Evolutionary conservation across 2,329 filamentous ascomycete genomes (phyloP).

Genomic region (Cyphellophora attinorum): DNA sequence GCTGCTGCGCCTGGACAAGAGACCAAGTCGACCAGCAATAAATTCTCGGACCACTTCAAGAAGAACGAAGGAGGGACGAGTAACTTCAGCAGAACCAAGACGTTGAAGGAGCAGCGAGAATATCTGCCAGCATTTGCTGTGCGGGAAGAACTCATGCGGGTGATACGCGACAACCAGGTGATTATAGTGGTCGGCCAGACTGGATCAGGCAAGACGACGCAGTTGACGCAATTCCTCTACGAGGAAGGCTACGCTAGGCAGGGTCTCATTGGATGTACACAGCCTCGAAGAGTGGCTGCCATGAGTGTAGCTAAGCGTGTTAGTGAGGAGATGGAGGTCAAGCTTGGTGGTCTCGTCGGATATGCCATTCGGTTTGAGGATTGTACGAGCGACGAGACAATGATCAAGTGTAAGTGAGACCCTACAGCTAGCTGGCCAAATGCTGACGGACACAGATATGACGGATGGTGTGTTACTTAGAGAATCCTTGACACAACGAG

Average conservation of each 20-base stretch:
- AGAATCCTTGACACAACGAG: conserved; percentile 84
- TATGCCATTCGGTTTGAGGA: conserved; percentile 99
- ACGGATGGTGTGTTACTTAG: conserved; percentile 90
- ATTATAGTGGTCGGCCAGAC: conserved; percentile 96
- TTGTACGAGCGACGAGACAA: conserved; percentile 88
- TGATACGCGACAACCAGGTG: conserved; percentile 94
- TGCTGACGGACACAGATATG: conserved; percentile 53
- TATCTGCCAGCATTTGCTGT: conserved; percentile 94
- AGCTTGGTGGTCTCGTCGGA: conserved; percentile 75
- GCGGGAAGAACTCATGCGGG: conserved; percentile 78
- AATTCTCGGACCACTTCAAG: conserved; percentile 86
- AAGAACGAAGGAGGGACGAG: conserved; percentile 73
- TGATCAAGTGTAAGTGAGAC: conserved; percentile 64
- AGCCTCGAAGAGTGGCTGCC: conserved; percentile 90
- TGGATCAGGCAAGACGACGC: conserved; percentile 93
- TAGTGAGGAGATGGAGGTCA: conserved; percentile 95
- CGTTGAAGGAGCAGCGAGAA: conserved; percentile 80
- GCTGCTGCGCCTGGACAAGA: conserved; percentile 66
- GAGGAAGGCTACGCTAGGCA: conserved; percentile 82
- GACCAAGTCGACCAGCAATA: conserved; percentile 54
- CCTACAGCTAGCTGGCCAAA: conserved; percentile 7
- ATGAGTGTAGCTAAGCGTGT: conserved; percentile 98
- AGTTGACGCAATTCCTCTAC: conserved; percentile 88
- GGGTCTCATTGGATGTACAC: conserved; percentile 90
- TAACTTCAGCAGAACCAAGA: conserved; percentile 87